Base-by-base conservation (phyloP, 108 stramenopile genomes). In the Pseudonitzschia delicatissima region DNA sequence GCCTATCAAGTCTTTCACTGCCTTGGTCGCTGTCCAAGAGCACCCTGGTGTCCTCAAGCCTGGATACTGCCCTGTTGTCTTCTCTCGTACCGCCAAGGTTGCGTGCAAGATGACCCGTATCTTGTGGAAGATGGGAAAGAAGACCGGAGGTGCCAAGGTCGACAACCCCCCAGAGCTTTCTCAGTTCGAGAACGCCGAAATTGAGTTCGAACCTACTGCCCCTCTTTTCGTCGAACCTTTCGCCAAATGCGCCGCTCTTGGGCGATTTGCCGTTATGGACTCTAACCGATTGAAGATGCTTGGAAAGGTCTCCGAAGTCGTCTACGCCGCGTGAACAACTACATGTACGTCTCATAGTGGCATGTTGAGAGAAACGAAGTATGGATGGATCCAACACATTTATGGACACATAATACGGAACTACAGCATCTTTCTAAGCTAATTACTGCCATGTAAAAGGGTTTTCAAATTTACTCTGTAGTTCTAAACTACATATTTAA, bases 21-120 rank as follows among this genome's bases (percentile, higher is more conserved):
- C 88, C 62, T 63, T 90, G 68, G 85, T 90, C 59, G 80, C 78
- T 40, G 88, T 87, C 25, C 86, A 91, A 78, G 89, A 91, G 83
- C 82, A 86, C 68, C 89, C 86, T 77, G 86, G 86, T 76, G 82
- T 87, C 58, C 85, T 91, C 77, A 87, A 91, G 86, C 74, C 77
- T 40, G 86, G 86, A 76, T 91, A 87, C 78, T 74, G 77, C 39
- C 86, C 84, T 29, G 65, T 91, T 65, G 73, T 90, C 64, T 90
- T 90, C 76, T 90, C 81, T 47, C 89, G 89, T 82, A 90, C 89
- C 73, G 89, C 89, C 66, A 90, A 87, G 84, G 86, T 90, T 70
- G 89, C 89, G 13, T 90, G 89, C 77, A 90, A 90, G 84, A 90
- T 90, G 89, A 87, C 86, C 82, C 82, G 80, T 76, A 90, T 90